Conservation (phyloP, 805 yeast species). For the Ogataea nonfermentans region DNA sequence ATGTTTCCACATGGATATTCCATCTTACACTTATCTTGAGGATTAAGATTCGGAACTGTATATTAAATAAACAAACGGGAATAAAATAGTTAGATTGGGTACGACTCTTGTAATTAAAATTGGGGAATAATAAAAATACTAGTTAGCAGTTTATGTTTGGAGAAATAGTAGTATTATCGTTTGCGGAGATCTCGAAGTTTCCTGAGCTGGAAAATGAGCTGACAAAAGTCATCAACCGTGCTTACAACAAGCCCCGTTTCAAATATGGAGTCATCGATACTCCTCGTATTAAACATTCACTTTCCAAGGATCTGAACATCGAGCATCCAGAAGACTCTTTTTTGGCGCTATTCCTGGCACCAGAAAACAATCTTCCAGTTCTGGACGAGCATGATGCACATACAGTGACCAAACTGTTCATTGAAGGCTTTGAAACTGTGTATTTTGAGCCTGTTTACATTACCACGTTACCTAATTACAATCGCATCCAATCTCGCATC, state of each 20-base stretch:
- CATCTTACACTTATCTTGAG: constrained; percentile 41
- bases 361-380: constrained; percentile 13
- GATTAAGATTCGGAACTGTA: background rate
- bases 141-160: constrained; percentile 1
- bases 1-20: constrained; percentile 77
- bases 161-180: constrained; percentile 2
- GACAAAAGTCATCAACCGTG: constrained; percentile 42
- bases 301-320: constrained; percentile 28
- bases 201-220: constrained; percentile 22
- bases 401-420: constrained; percentile 19
- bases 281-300: constrained; percentile 38
- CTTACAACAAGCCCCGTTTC: constrained; percentile 47
- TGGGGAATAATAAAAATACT: background rate
- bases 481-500: constrained; percentile 30
- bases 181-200: constrained; percentile 7
- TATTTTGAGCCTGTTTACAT: background rate
- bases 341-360: constrained; percentile 26
- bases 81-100: background rate
- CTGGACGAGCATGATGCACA: constrained; percentile 20
- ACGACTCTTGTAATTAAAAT: constrained; percentile 1
- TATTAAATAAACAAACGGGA: background rate
- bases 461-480: constrained; percentile 10
- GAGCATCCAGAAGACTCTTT: constrained; percentile 26
- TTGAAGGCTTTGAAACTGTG: constrained; percentile 14
- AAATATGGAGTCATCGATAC: constrained; percentile 42